phyloP scores from a whole-genome alignment of 495 filamentous ascomycete species.

The Xylaria scruposa region DNA sequence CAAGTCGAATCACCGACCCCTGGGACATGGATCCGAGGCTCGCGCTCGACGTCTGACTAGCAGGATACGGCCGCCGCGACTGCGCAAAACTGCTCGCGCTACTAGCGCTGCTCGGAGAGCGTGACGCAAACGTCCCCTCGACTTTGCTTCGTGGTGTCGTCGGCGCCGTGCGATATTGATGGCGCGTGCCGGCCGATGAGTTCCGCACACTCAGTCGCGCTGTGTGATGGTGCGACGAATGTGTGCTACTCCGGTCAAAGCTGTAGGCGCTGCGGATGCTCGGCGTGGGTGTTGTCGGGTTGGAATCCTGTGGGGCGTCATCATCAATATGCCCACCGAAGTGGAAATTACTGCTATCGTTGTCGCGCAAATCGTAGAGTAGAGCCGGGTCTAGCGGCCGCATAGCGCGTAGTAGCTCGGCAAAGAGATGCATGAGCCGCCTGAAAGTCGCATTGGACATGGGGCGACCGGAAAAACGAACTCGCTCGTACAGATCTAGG shows the following conservation, averaged over 20 bases:
- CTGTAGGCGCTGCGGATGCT: constrained; percentile 32
- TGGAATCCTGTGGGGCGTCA: constrained; percentile 47
- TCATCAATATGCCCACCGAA: constrained; percentile 56
- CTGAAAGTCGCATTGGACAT: constrained; percentile 73
- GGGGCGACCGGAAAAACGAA: constrained; percentile 72
- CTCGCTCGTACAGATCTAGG: constrained; percentile 77
- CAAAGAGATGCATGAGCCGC: constrained; percentile 85
- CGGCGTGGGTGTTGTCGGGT: constrained; percentile 28
- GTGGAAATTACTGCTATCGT: constrained; percentile 38
- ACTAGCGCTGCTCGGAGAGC: constrained; percentile 42
- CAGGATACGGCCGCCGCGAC: constrained; percentile 47
- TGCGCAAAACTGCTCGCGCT: constrained; percentile 52
- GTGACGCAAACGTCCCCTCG: constrained; percentile 33
- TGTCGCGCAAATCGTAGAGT: constrained; percentile 44
- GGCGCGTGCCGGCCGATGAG: constrained; percentile 46
- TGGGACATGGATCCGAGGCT: constrained; percentile 48
- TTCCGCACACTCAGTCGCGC: constrained; percentile 36
- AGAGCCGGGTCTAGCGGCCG: constrained; percentile 60
- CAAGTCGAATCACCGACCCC: constrained; percentile 50
- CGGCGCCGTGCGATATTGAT: constrained; percentile 57
- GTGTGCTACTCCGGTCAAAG: constrained; percentile 39
- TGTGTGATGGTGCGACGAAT: constrained; percentile 28
- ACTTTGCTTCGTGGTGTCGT: constrained; percentile 55
- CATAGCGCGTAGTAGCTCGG: constrained; percentile 81
- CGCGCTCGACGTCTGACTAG: constrained; percentile 45